Evolutionary conservation across 805 yeast species (phyloP), one percentile per base, ranked within the genome.

Genomic region (Candida takata): DNA sequence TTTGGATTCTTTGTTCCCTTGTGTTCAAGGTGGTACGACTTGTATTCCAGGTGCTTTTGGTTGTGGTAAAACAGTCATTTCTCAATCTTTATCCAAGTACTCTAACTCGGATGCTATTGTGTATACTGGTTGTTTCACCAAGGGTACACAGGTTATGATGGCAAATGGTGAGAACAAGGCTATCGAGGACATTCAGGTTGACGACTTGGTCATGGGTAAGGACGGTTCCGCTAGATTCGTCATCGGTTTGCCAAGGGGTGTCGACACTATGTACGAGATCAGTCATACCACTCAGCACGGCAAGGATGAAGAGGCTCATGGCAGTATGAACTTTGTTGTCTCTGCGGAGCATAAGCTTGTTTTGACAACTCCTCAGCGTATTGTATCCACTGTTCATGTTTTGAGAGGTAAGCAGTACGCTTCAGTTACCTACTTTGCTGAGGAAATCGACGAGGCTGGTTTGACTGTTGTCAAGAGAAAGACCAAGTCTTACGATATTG

Each of bases 1-100:
- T 34, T 72, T 92, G 62, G 99, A 92, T 65, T 81, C 98, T 21
- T 74, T 92, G 47, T 92, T 92, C 75, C 99, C 99, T 32, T 84
- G 95, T 77, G 99, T 92, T 52, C 98, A 92, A 72, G 99, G 99
- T 69, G 99, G 99, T 71, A 92, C 99, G 27, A 92, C 99, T 24
- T 94, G 98, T 82, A 92, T 92, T 62, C 99, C 99, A 31, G 99
- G 99, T 68, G 99, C 99, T 45, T 92, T 92, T 55, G 99, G 99
- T 47, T 92, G 97, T 67, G 99, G 99, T 65, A 92, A 88, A 62
- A 90, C 98, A 10, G 98, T 90, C 55, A 90, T 90, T 60, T 90
- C 98, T 20, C 98, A 90, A 69, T 86, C 97, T 1, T 72, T 92
- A 60, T 90, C 97, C 47, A 92, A 92, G 64, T 92, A 79, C 67